Base-by-base conservation (phyloP, 2,329 filamentous ascomycete genomes). In the Aspergillus sp. region DNA sequence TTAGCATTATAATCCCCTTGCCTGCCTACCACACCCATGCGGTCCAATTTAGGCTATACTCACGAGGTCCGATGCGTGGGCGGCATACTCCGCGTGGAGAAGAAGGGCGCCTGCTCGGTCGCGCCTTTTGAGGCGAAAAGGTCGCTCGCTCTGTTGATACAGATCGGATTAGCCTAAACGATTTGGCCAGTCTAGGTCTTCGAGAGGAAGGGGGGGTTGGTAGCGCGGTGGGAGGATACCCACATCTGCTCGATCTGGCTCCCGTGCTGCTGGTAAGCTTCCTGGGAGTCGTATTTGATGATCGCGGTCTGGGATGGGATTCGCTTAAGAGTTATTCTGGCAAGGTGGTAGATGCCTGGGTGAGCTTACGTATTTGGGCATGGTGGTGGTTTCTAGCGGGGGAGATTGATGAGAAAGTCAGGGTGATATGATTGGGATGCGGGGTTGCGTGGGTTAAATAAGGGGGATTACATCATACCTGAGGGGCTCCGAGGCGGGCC, bases 21-120 rank as follows among this genome's bases (percentile, higher is more conserved):
- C 19, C 1, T 19, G 2, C 19, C 19, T 41, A 13, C 1, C 9
- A 41, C 11, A 11, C 4, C 8, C 13, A 41, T 38, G 9, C 9
- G 9, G 13, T 38, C 9, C 1, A 41, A 13, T 5, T 15, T 5
- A 15, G 2, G 3, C 41, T 22, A 1, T 17, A 23, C 65, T 19
- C 60, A 68, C 66, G 58, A 64, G 1, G 62, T 66, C 6, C 58
- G 59, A 56, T 68, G 66, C n/a, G 60, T 52, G 2, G 66, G 66
- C 8, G 64, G 66, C 9, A 66, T 34, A 30, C 62, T 68, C 46
- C 54, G 25, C 41, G 62, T 68, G 5, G 66, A 65, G 28, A 66
- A 60, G 31, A 66, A 68, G 23, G 61, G 45, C 1, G 63, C 57
- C 13, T 60, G 59, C 9, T 64, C 61, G 9, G 54, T 64, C 7